Percentiles rank a stretch among this genome's conserved stretches.
phyloP scores from a whole-genome alignment of 306 rosid genomes.

The Neltuma alba region DNA sequence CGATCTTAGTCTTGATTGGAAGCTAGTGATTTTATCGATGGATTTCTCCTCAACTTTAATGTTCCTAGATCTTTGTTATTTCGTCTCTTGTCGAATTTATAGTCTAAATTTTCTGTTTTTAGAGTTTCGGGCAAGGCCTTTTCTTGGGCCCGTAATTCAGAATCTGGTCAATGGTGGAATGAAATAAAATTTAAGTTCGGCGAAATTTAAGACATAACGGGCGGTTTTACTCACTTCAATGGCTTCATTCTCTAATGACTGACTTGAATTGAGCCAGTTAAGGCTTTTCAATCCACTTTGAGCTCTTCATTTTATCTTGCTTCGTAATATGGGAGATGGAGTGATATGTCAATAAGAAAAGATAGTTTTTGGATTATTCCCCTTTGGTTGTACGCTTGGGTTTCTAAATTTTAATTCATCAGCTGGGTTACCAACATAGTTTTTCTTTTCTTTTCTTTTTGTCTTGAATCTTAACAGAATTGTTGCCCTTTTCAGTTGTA shows the following conservation, averaged over 20 bases:
- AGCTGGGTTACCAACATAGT: background rate
- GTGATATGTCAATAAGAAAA: background rate
- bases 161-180: constrained; percentile 34
- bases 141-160: constrained; percentile 6
- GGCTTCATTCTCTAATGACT: constrained; percentile 34
- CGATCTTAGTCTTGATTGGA: constrained; percentile 25
- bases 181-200: background rate
- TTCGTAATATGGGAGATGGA: background rate
- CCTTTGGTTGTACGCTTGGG: constrained; percentile 5
- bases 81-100: background rate
- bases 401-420: background rate
- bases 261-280: constrained; percentile 25
- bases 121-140: constrained; percentile 3
- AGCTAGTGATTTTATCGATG: background rate
- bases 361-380: background rate
- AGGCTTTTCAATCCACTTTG: background rate
- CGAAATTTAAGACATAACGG: background rate
- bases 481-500: constrained; percentile 10
- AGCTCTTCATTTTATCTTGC: background rate
- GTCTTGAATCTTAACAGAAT: constrained; percentile 14
- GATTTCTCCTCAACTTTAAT: background rate
- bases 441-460: constrained; percentile 4
- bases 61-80: constrained; percentile 34
- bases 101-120: background rate
- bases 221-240: constrained; percentile 4